A percentile compares a stretch with the other conserved stretches of the same genome.
phyloP scores from a whole-genome alignment of 2,329 filamentous ascomycete genomes.

The Colletotrichum tamarilloi region DNA sequence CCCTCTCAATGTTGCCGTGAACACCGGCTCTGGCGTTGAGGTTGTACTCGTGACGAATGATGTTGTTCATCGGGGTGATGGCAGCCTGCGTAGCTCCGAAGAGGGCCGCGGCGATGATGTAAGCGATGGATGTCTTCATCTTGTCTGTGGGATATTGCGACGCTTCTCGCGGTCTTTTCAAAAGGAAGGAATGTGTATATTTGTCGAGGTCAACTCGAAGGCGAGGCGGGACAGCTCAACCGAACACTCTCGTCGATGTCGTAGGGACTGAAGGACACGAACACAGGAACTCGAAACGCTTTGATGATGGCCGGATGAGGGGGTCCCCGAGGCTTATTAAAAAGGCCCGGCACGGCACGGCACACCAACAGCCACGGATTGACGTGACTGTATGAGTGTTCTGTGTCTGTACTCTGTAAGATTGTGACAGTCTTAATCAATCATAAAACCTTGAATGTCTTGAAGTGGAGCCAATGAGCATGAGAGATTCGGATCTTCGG shows the following conservation, averaged over 20 bases:
- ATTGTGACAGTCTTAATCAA: slow-evolving; percentile 12
- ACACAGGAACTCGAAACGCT: neutral
- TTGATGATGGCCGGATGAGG: neutral
- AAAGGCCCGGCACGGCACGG: neutral
- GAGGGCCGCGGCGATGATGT: slow-evolving; percentile 15
- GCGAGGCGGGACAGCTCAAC: neutral
- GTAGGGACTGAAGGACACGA: neutral
- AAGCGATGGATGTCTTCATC: slow-evolving; percentile 30
- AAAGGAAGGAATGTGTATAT: neutral
- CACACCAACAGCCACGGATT: neutral
- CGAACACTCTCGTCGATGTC: neutral
- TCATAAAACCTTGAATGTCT: slow-evolving; percentile 28
- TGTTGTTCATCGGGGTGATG: slow-evolving; percentile 32
- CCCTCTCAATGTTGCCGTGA: slow-evolving; percentile 17
- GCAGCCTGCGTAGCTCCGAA: slow-evolving; percentile 27
- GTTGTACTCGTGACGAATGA: slow-evolving; percentile 34
- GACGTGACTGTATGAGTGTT: neutral
- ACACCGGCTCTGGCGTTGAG: slow-evolving; percentile 30
- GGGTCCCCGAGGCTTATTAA: neutral
- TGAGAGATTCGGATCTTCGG: slow-evolving; percentile 33
- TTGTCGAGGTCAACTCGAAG: slow-evolving; percentile 20
- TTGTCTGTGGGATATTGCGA: neutral
- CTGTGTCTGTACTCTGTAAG: neutral
- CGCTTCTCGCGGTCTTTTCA: neutral
- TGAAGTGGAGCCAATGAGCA: slow-evolving; percentile 29